These are phyloP conservation scores for Suhomyces tanzawaensis DNA, from an alignment of 805 yeast genomes.

Conservation along the genomic window DNA sequence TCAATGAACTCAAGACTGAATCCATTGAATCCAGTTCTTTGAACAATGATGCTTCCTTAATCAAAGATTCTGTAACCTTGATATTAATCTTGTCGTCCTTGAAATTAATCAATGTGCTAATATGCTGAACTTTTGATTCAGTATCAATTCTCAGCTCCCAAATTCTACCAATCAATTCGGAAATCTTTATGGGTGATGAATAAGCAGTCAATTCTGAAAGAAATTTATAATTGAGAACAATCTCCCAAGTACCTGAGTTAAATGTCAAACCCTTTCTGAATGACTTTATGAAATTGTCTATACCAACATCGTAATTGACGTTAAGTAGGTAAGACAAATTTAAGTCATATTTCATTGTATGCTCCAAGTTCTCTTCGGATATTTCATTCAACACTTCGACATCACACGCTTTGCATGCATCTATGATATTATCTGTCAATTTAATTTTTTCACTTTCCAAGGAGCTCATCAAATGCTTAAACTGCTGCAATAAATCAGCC, in stretches of 20 bases:
- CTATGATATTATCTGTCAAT: conserved; percentile 13
- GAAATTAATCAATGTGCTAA: conserved; percentile 18
- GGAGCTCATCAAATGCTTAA: conserved; percentile 9
- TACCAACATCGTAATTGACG: conserved; percentile 26
- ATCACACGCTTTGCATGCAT: conserved; percentile 10
- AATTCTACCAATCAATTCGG: conserved; percentile 23
- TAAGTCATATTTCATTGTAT: conserved; percentile 13
- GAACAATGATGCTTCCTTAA: background rate
- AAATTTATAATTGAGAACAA: conserved; percentile 29
- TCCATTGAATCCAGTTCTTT: conserved; percentile 6
- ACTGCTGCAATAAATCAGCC: conserved; percentile 8
- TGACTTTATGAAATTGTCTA: conserved; percentile 21
- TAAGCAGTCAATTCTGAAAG: conserved; percentile 19
- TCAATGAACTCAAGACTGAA: conserved; percentile 2
- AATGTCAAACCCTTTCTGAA: conserved; percentile 34
- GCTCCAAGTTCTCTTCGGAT: background rate
- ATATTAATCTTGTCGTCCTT: conserved; percentile 26
- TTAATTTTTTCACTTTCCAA: conserved; percentile 2
- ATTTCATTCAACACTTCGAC: background rate
- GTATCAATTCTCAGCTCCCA: conserved; percentile 16
- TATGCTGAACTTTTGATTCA: conserved; percentile 8
- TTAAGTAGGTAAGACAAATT: conserved; percentile 29
- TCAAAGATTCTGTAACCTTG: conserved; percentile 18
- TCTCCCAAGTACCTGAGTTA: conserved; percentile 29
- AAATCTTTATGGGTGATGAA: conserved; percentile 14